Percentiles rank a stretch among this genome's conserved stretches.
Conservation (phyloP, 2,329 filamentous ascomycete genomes). For the Fusarium neocosmosporiellum region DNA sequence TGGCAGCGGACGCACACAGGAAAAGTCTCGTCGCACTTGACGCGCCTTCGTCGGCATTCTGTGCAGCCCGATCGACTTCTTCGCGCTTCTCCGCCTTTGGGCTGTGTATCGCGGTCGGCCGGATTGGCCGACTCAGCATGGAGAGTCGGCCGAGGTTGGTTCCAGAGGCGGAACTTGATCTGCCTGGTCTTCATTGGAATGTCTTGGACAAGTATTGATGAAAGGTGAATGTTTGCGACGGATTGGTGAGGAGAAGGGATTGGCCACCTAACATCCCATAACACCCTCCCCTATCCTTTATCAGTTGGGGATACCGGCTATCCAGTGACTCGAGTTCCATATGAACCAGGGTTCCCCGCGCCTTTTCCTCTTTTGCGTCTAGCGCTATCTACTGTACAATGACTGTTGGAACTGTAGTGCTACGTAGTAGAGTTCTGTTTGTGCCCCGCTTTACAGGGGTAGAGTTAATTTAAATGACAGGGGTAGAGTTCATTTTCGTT, state of each 20-base stretch:
- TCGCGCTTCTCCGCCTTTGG: neutral
- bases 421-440: too few species aligned
- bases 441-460: too few species aligned
- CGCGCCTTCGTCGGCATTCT: neutral
- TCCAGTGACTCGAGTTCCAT: neutral
- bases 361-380: neutral
- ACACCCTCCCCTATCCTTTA: neutral
- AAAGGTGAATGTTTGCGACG: neutral
- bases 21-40: conserved; percentile 5
- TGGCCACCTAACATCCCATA: neutral
- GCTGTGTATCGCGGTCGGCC: neutral
- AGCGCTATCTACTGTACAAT: neutral
- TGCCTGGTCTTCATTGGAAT: neutral
- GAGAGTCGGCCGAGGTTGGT: neutral
- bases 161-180: neutral
- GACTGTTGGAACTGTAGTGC: too few species aligned
- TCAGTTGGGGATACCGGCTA: neutral
- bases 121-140: neutral
- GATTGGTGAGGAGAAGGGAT: neutral
- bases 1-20: conserved; percentile 1
- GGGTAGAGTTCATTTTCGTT: too few species aligned
- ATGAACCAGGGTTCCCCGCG: neutral
- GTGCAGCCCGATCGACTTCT: neutral
- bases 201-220: neutral
- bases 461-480: too few species aligned